Evolutionary conservation across 352 stramenopile genomes (phyloP).

Genomic region (Pythium oligandrum): DNA sequence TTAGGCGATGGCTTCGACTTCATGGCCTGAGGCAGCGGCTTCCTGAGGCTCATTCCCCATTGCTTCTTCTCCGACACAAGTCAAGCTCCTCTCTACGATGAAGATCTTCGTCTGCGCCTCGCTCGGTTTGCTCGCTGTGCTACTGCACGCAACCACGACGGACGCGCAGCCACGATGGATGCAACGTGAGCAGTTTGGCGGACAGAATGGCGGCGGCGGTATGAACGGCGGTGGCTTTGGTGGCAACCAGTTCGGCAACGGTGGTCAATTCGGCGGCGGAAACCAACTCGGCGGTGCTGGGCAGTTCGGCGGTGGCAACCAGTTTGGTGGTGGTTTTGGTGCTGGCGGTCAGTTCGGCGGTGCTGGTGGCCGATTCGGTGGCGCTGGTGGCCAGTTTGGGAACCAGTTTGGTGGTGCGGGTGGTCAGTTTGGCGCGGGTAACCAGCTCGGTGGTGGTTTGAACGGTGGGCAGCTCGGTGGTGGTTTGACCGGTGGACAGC

Average conservation of each 20-base stretch:
- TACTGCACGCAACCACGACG: neutral
- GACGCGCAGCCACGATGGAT: neutral
- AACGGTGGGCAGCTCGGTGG: no score
- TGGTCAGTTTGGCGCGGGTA: no score
- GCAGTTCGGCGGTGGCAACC: neutral
- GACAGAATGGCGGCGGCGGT: conserved; percentile 9
- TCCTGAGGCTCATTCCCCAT: neutral
- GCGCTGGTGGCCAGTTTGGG: no score
- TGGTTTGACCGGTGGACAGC: no score
- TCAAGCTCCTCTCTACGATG: neutral
- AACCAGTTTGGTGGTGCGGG: no score
- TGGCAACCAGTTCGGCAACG: conserved; percentile 5
- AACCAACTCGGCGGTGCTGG: conserved; percentile 2
- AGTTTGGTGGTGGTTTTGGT: neutral
- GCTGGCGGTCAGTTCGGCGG: neutral
- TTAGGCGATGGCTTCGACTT: neutral
- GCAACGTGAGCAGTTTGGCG: conserved; percentile 2
- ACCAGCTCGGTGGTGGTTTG: no score
- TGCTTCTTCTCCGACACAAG: neutral
- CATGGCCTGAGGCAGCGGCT: no score
- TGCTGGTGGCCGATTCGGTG: conserved; percentile 4
- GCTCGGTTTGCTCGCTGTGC: conserved; percentile 4
- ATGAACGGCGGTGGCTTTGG: conserved; percentile 1
- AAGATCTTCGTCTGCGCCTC: conserved; percentile 1
- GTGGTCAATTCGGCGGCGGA: neutral